These are phyloP conservation scores for Phytophthora capsici DNA, from an alignment of 352 stramenopile species.

Conservation along the genomic window DNA sequence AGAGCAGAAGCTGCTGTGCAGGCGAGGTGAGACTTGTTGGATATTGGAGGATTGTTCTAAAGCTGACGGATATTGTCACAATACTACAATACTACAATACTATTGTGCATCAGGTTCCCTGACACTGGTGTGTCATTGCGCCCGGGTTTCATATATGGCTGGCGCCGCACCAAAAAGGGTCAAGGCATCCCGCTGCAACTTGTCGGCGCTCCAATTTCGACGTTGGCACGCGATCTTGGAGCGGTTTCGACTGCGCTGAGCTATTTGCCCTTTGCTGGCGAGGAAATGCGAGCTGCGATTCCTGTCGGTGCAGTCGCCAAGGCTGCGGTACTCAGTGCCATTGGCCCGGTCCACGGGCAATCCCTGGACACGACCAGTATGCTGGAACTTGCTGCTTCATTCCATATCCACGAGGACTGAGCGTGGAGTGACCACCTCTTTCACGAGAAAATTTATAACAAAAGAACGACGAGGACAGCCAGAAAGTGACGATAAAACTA, in stretches of 20 bases:
- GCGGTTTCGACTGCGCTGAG: slow-evolving; percentile 61
- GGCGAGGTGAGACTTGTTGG: slow-evolving; percentile 41
- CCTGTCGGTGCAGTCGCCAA: slow-evolving; percentile 77
- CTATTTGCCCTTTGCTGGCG: slow-evolving; percentile 70
- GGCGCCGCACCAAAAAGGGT: slow-evolving; percentile 67
- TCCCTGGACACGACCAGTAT: slow-evolving; percentile 79
- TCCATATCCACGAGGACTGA: slow-evolving; percentile 71
- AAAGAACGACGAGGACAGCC: background rate
- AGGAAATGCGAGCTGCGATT: slow-evolving; percentile 71
- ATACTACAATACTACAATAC: too few species aligned
- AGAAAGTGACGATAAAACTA: slow-evolving; percentile 3
- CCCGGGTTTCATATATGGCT: slow-evolving; percentile 92
- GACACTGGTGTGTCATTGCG: slow-evolving; percentile 80
- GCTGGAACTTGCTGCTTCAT: slow-evolving; percentile 76
- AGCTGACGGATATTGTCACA: too few species aligned
- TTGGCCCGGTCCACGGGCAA: slow-evolving; percentile 62
- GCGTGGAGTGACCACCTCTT: background rate
- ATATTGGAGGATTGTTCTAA: background rate
- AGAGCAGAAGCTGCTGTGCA: slow-evolving; percentile 80
- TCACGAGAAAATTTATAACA: background rate
- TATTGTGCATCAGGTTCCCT: slow-evolving; percentile 56
- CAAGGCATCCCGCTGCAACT: slow-evolving; percentile 78
- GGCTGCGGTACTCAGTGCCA: slow-evolving; percentile 83
- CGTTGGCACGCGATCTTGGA: slow-evolving; percentile 65
- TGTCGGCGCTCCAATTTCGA: slow-evolving; percentile 70